Percentiles rank a stretch among this genome's conserved stretches.
phyloP scores from a whole-genome alignment of 768 basidiomycete species.

The Suillus variegatus region DNA sequence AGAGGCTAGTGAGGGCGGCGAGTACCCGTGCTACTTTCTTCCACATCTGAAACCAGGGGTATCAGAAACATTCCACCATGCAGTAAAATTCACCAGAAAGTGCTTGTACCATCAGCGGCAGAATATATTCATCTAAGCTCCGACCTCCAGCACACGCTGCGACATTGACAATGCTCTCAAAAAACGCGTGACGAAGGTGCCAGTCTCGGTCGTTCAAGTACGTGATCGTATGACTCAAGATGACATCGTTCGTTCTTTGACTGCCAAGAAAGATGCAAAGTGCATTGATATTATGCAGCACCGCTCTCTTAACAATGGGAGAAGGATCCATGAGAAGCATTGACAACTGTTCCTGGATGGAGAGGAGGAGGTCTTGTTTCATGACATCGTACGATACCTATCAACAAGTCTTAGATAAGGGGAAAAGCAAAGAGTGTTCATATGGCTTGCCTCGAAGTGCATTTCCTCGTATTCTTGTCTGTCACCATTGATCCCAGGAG shows the following conservation, averaged over 20 bases:
- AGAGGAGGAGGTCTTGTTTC: conserved; percentile 80
- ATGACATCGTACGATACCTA: conserved; percentile 91
- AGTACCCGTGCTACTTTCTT: conserved; percentile 91
- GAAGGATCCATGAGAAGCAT: conserved; percentile 87
- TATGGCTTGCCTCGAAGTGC: conserved; percentile 68
- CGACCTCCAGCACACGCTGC: conserved; percentile 91
- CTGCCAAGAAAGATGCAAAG: conserved; percentile 93
- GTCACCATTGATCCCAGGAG: conserved; percentile 43
- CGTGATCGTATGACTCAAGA: conserved; percentile 86
- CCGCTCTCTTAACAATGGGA: conserved; percentile 87
- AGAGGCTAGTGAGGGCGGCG: conserved; percentile 82
- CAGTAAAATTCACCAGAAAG: conserved; percentile 67
- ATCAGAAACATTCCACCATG: neutral
- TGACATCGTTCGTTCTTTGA: conserved; percentile 91
- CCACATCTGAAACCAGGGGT: conserved; percentile 64
- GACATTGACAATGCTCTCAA: conserved; percentile 94
- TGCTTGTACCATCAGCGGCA: conserved; percentile 96
- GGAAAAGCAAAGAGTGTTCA: neutral
- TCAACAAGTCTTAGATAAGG: neutral
- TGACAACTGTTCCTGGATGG: conserved; percentile 85
- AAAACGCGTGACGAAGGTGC: conserved; percentile 88
- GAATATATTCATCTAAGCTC: conserved; percentile 93
- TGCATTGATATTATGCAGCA: conserved; percentile 82
- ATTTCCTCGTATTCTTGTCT: conserved; percentile 74
- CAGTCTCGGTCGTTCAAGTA: conserved; percentile 91